Evolutionary conservation across 2,329 filamentous ascomycete genomes (phyloP).

Genomic region (Botrytis sinoallii): DNA sequence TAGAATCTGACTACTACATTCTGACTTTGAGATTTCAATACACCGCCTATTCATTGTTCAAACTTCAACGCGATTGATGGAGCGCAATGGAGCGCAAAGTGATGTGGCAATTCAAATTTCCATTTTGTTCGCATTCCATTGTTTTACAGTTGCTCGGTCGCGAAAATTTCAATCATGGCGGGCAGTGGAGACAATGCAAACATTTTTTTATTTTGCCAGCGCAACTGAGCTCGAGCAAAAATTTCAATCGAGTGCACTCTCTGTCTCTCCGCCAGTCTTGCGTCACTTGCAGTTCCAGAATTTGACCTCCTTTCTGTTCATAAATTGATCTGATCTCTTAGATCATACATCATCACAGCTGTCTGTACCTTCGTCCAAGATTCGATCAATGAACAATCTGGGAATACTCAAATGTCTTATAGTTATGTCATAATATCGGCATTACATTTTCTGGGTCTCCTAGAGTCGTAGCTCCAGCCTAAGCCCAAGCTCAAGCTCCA

Average conservation of each 20-base stretch:
- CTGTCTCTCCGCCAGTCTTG: neutral
- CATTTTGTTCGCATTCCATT: neutral
- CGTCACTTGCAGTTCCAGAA: neutral
- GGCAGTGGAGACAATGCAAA: neutral
- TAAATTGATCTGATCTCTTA: neutral
- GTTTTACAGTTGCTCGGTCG: neutral
- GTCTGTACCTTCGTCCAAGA: neutral
- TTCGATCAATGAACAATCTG: neutral
- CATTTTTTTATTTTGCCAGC: neutral
- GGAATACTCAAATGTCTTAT: neutral
- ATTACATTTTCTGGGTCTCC: neutral
- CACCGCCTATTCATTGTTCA: neutral
- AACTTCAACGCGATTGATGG: neutral
- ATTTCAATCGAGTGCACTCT: neutral
- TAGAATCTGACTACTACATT: neutral
- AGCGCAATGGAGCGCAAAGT: conserved; percentile 1
- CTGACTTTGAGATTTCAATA: neutral
- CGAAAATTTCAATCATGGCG: neutral
- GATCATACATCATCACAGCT: neutral
- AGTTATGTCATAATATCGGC: neutral
- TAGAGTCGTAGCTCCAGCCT: neutral
- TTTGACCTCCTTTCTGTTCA: neutral
- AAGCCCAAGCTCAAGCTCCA: neutral
- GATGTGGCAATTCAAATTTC: neutral
- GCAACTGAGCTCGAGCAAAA: neutral